A percentile compares a stretch with the other conserved stretches of the same genome.
These are phyloP conservation scores for Gremmenia infestans DNA, from an alignment of 2,329 filamentous ascomycete species.

Conservation along the genomic window DNA sequence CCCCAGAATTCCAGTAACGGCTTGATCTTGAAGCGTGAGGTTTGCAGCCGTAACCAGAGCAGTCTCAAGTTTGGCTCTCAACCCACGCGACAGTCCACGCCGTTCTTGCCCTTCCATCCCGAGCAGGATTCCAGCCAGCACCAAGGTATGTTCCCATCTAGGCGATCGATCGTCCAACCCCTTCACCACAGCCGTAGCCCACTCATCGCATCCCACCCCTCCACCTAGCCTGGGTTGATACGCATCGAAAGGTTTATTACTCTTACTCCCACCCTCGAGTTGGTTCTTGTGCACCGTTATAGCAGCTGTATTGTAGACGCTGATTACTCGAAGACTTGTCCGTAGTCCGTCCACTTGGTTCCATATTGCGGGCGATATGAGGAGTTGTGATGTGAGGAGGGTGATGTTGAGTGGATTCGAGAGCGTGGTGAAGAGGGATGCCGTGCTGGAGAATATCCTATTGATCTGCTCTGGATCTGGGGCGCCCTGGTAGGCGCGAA, in stretches of 20 bases:
- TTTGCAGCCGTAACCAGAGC: conserved; percentile 59
- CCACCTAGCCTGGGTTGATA: conserved; percentile 37
- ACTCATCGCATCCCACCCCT: conserved; percentile 43
- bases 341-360: conserved; percentile 44
- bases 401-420: conserved; percentile 56
- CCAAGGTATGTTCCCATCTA: conserved; percentile 64
- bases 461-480: conserved; percentile 23
- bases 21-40: conserved; percentile 50
- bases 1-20: conserved; percentile 45
- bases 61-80: conserved; percentile 52
- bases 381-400: conserved; percentile 51
- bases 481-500: conserved; percentile 28
- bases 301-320: conserved; percentile 51
- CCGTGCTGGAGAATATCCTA: conserved; percentile 43
- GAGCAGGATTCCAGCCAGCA: conserved; percentile 56
- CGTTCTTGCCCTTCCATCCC: conserved; percentile 55
- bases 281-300: conserved; percentile 33
- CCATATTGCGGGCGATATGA: conserved; percentile 57
- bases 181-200: conserved; percentile 35
- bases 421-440: conserved; percentile 51
- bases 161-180: conserved; percentile 49
- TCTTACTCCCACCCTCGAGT: conserved; percentile 14
- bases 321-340: conserved; percentile 48
- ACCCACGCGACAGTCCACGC: conserved; percentile 46
- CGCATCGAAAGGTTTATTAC: conserved; percentile 28